Conservation (phyloP, 495 filamentous ascomycete genomes). For the Chaetomium tenue region DNA sequence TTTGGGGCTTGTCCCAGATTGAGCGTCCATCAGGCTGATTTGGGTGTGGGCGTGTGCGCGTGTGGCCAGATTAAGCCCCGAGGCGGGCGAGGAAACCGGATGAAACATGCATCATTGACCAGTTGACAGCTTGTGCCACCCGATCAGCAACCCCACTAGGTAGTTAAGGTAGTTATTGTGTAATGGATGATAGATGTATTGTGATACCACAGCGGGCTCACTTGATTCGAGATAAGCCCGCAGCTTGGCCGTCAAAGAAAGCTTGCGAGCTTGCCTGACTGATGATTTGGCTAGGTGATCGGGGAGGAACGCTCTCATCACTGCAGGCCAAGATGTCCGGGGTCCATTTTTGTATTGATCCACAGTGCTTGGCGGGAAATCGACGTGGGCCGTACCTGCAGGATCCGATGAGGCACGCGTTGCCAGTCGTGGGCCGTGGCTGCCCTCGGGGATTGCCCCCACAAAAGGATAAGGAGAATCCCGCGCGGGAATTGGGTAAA, state of each 20-base stretch:
- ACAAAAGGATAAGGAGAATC: not conserved
- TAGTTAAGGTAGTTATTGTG: no score
- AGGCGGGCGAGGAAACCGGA: not conserved
- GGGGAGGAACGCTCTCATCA: no score
- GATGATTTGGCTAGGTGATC: no score
- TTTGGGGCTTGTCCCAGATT: conserved; percentile 3
- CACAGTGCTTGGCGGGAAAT: no score
- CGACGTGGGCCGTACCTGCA: not conserved
- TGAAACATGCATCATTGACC: conserved; percentile 2
- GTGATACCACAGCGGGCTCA: no score
- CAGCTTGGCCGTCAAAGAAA: no score
- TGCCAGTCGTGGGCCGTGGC: no score
- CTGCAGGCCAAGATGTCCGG: not conserved
- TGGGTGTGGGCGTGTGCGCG: not conserved
- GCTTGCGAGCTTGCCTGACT: no score
- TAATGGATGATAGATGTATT: no score
- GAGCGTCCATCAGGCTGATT: conserved; percentile 8
- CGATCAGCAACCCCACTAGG: no score
- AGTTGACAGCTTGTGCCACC: not conserved
- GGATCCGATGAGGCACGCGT: not conserved
- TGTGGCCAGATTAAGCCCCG: not conserved
- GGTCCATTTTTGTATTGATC: not conserved
- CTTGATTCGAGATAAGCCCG: no score
- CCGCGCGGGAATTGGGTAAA: not conserved
- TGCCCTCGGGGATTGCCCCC: not conserved